phyloP scores from a whole-genome alignment of 1,139 yeast genomes.

The Magnusiomyces clavatus region DNA sequence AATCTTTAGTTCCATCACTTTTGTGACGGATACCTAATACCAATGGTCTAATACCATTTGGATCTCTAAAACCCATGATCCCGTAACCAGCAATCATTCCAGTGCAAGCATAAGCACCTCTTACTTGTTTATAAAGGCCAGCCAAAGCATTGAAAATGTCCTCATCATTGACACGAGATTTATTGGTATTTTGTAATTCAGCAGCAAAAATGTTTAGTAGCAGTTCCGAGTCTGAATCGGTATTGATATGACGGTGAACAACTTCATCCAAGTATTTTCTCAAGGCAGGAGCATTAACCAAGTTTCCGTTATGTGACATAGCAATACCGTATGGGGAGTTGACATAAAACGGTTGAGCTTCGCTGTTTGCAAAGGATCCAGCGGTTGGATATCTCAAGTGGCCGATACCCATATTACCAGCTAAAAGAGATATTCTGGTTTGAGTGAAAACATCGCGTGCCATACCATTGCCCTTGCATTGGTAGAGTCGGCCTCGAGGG shows the following conservation, averaged over 20 bases:
- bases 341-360: constrained; percentile 98
- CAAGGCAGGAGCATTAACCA: constrained; percentile 77
- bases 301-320: constrained; percentile 87
- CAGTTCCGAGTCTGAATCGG: constrained; percentile 92
- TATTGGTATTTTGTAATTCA: constrained; percentile 84
- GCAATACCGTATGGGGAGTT: constrained; percentile 93
- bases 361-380: constrained; percentile 94
- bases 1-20: constrained; percentile 68
- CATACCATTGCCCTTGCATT: constrained; percentile 99
- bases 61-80: constrained; percentile 90
- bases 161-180: constrained; percentile 83
- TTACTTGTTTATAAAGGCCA: constrained; percentile 69
- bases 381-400: constrained; percentile 97
- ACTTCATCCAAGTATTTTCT: constrained; percentile 78
- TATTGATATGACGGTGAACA: constrained; percentile 94
- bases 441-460: constrained; percentile 95
- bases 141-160: constrained; percentile 82
- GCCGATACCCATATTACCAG: constrained; percentile 93
- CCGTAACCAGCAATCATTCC: constrained; percentile 97
- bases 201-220: constrained; percentile 84
- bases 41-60: constrained; percentile 91
- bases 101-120: constrained; percentile 95
- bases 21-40: constrained; percentile 72
- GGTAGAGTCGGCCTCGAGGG: constrained; percentile 84
- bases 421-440: constrained; percentile 63